Conservation (phyloP, 805 yeast species). For the Lachancea cidri region DNA sequence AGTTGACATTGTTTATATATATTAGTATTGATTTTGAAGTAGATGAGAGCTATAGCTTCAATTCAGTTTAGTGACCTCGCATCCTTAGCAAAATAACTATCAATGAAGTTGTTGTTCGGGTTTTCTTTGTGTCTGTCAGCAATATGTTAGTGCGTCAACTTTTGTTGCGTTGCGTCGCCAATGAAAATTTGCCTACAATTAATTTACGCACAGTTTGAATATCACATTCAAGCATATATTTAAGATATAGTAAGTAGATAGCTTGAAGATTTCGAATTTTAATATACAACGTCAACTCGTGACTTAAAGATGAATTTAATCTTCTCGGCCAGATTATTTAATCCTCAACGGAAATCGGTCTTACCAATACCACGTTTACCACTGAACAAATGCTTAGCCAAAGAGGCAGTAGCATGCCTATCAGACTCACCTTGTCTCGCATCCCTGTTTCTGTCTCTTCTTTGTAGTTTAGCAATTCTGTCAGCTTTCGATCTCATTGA, state of each 20-base stretch:
- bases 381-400: slow-evolving; percentile 90
- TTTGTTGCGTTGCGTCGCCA: too few relatives aligned
- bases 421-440: slow-evolving; percentile 97
- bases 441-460: slow-evolving; percentile 87
- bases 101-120: too few relatives aligned
- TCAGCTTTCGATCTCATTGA: slow-evolving; percentile 78
- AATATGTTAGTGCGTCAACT: too few relatives aligned
- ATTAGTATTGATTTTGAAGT: too few relatives aligned
- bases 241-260: not conserved
- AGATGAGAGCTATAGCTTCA: too few relatives aligned
- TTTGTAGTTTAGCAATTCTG: slow-evolving; percentile 79
- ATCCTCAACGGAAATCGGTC: slow-evolving; percentile 77
- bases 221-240: not conserved
- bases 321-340: not conserved
- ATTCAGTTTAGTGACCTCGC: too few relatives aligned
- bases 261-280: not conserved
- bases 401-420: slow-evolving; percentile 75
- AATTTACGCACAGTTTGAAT: not conserved
- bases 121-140: too few relatives aligned
- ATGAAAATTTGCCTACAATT: too few relatives aligned
- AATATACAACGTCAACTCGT: not conserved
- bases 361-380: slow-evolving; percentile 97
- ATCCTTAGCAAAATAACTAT: too few relatives aligned
- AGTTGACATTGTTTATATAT: too few relatives aligned
- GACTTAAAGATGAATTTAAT: not conserved